A percentile compares a stretch with the other conserved stretches of the same genome.
These are phyloP conservation scores for Mortierella sp. DNA, from an alignment of 371 early-diverging fungal species.

Conservation along the genomic window DNA sequence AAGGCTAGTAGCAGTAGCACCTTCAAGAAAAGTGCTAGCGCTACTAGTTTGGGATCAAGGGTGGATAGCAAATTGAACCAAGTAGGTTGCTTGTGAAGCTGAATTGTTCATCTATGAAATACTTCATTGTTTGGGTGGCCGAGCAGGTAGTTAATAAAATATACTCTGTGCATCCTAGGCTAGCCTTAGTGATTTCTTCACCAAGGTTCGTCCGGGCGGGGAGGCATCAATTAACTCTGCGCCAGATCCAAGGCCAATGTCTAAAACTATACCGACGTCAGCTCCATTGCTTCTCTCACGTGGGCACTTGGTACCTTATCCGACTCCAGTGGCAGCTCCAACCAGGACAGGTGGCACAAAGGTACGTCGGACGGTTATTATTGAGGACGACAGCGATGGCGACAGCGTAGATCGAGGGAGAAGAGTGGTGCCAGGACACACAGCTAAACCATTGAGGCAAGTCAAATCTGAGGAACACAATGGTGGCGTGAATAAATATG, in stretches of 20 bases:
- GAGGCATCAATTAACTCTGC: neutral
- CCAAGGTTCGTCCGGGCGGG: conserved; percentile 2
- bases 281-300: neutral
- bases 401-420: neutral
- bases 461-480: neutral
- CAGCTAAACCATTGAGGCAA: neutral
- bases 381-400: conserved; percentile 19
- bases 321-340: neutral
- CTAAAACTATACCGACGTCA: neutral
- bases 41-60: neutral
- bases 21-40: conserved; percentile 14
- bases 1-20: neutral
- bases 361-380: conserved; percentile 16
- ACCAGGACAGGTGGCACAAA: neutral
- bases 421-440: neutral
- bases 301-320: neutral
- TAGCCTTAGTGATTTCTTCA: conserved; percentile 15
- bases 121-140: neutral
- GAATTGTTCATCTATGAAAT: neutral
- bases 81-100: conserved; percentile 3
- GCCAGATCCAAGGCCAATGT: neutral
- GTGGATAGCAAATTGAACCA: conserved; percentile 15
- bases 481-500: too few relatives aligned
- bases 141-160: too few relatives aligned
- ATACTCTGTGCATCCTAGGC: conserved; percentile 4